Base-by-base conservation (phyloP, 805 yeast genomes). In the Zygotorulaspora florentina region DNA sequence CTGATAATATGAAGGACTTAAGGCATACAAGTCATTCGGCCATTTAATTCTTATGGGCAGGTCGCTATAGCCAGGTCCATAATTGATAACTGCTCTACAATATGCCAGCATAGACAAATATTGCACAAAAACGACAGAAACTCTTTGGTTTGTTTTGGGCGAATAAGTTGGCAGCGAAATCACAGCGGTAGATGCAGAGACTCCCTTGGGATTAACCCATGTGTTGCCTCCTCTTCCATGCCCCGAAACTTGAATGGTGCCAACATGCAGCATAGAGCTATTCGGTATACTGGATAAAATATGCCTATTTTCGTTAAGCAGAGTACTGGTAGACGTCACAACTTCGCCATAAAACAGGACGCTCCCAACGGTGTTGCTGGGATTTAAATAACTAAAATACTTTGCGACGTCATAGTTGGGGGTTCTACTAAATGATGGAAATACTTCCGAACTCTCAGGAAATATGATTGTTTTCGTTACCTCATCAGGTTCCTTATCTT, bases 171-270 rank as follows among this genome's bases (percentile, higher is more conserved):
- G 70, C 11, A 89, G 67, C 40, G 81, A 76, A 48, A 87, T 63
- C 9, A 87, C 77, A 1, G 81, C 75, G 0, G 96, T 87, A 6
- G 81, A 77, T 0, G 98, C 96, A 64, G 88, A 67, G 1, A 89
- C 95, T 9, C 99, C 99, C 18, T 77, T 74, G 2, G 99, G 99
- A 54, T 87, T 90, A 18, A 93, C 83, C 99, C 99, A 93, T 2
- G 81, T 82, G 54, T 93, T 93, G 1, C 93, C 95, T 12, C 97
- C 95, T 46, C 99, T 78, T 2, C 99, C 99, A 40, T 91, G 74
- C 1, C 99, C 99, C 0, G 88, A 77, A 1, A 87, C 83, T 64
- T 93, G 99, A 2, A 85, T 78, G 1, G 90, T 82, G 0, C 95
- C 96, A 3, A 81, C 74, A 45, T 59, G 64, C 7, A 65, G 48